phyloP scores from a whole-genome alignment of 352 stramenopile genomes.

The Phytophthora gonapodyides region DNA sequence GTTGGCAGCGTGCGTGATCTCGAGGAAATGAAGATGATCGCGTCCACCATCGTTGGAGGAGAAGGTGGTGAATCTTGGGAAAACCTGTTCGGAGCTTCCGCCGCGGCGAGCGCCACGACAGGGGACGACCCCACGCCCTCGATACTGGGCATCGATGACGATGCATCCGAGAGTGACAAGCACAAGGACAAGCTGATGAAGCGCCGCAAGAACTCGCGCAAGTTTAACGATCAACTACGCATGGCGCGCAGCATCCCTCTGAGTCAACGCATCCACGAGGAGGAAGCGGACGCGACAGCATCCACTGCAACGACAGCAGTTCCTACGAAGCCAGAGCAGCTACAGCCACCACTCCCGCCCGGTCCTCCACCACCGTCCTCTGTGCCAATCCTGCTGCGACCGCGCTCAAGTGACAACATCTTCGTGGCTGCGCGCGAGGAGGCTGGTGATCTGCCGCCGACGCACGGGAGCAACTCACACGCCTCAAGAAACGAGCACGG shows the following conservation, averaged over 20 bases:
- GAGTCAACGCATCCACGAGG: conserved; percentile 59
- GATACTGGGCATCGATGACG: conserved; percentile 38
- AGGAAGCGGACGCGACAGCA: conserved; percentile 25
- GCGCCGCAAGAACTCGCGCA: conserved; percentile 61
- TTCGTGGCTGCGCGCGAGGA: conserved; percentile 31
- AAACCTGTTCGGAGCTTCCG: conserved; percentile 60
- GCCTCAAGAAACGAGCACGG: conserved; percentile 12
- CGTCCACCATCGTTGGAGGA: conserved; percentile 44
- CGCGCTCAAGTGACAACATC: conserved; percentile 42
- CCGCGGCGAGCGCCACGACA: conserved; percentile 7
- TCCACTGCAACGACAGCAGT: conserved; percentile 15
- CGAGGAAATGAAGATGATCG: conserved; percentile 75
- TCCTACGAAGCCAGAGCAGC: conserved; percentile 19
- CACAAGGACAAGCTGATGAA: conserved; percentile 54
- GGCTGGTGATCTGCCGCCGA: conserved; percentile 26
- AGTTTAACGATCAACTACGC: conserved; percentile 72
- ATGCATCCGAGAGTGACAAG: conserved; percentile 40
- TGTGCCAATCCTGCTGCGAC: conserved; percentile 31
- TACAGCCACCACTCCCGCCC: conserved; percentile 33
- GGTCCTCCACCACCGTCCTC: conserved; percentile 30
- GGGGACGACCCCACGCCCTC: conserved; percentile 31
- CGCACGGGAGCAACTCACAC: conserved; percentile 20
- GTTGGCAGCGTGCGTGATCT: conserved; percentile 45
- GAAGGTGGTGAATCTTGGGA: conserved; percentile 66
- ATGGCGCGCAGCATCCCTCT: conserved; percentile 57